These are phyloP conservation scores for Globisporangium middletonii DNA, from an alignment of 352 stramenopile species.

Conservation along the genomic window DNA sequence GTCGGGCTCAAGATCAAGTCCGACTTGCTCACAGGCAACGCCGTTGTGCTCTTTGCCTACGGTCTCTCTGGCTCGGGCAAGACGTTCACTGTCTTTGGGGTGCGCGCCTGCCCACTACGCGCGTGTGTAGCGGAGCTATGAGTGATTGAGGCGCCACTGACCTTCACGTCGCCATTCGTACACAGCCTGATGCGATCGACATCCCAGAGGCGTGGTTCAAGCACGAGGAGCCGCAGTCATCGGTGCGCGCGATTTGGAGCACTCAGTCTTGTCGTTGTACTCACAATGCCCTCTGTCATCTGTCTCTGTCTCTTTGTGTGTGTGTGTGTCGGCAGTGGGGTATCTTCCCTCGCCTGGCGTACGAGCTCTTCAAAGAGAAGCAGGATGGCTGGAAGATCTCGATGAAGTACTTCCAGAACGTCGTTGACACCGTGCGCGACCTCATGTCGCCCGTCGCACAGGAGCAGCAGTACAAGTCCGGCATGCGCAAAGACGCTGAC, in stretches of 20 bases:
- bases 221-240: slow-evolving; percentile 80
- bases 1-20: slow-evolving; percentile 90
- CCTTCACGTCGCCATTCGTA: background rate
- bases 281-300: background rate
- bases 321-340: slow-evolving; percentile 53
- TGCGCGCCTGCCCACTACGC: slow-evolving; percentile 8
- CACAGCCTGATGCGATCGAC: slow-evolving; percentile 84
- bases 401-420: slow-evolving; percentile 98
- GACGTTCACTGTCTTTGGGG: slow-evolving; percentile 92
- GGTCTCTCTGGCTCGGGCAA: slow-evolving; percentile 90
- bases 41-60: slow-evolving; percentile 93
- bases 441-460: slow-evolving; percentile 91
- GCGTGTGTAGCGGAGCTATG: background rate
- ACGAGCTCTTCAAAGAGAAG: slow-evolving; percentile 93
- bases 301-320: background rate
- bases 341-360: slow-evolving; percentile 89
- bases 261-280: background rate
- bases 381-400: slow-evolving; percentile 95
- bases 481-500: slow-evolving; percentile 92
- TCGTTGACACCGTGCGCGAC: slow-evolving; percentile 93
- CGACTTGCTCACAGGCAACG: slow-evolving; percentile 87
- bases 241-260: slow-evolving; percentile 21
- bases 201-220: slow-evolving; percentile 94
- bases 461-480: slow-evolving; percentile 93
- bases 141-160: no score